Conservation (phyloP, 345 rosid species). For the Eucalyptus cloeziana region DNA sequence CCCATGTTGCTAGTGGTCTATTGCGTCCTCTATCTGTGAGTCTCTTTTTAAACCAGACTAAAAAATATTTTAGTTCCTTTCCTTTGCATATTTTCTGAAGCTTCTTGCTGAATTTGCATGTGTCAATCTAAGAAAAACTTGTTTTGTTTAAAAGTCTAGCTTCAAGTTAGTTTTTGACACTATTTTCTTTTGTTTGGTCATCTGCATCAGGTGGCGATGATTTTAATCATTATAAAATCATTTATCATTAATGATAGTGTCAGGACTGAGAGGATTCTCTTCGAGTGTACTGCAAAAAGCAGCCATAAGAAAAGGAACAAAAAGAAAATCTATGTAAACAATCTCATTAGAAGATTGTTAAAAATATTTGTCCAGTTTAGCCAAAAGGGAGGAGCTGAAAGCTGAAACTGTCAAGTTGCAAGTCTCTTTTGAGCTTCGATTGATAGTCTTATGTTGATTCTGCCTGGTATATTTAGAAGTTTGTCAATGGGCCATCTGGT, state of each 20-base stretch:
- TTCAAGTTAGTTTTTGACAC: background rate
- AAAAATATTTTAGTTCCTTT: background rate
- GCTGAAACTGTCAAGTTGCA: background rate
- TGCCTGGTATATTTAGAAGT: background rate
- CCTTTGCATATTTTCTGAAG: background rate
- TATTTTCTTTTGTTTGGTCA: background rate
- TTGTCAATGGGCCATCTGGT: background rate
- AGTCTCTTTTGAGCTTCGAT: background rate
- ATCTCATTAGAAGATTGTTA: background rate
- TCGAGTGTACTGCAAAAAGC: background rate
- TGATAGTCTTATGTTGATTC: background rate
- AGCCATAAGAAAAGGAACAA: background rate
- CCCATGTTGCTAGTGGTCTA: conserved; percentile 65
- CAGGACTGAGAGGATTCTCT: background rate
- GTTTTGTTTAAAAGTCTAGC: background rate
- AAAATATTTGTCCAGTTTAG: background rate
- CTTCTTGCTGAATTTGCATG: background rate
- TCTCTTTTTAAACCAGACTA: background rate
- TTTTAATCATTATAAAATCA: background rate
- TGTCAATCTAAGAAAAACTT: background rate
- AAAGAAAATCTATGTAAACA: background rate
- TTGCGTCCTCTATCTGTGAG: conserved; percentile 75
- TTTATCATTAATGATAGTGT: background rate
- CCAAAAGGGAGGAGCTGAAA: background rate
- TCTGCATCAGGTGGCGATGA: background rate